Evolutionary conservation across 1,284 basidiomycete species (phyloP), one percentile per base, ranked within the genome.

Genomic region (Megacollybia platyphylla): DNA sequence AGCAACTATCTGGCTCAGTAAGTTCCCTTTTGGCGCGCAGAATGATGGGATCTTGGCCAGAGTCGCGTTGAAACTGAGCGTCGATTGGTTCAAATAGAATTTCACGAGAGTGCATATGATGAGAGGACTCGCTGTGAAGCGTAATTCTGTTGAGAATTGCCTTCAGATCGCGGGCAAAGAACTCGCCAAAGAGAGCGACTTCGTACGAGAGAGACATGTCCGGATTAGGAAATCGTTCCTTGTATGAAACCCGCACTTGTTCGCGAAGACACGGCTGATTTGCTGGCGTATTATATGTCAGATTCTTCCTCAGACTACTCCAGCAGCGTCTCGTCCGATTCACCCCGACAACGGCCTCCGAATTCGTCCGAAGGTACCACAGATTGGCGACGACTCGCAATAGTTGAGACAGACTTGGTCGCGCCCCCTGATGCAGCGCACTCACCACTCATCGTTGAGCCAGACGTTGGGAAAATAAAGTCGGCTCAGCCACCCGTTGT

Each of bases 181-280:
- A 86, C 52, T 84, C 82, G 47, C 79, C 83, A 44, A 79, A 84
- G 44, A 87, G 72, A 0, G 81, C 79, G 43, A 87, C 79, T 63
- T 87, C 84, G 53, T 86, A 87, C 40, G 67, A 67, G 53, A 80
- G 73, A 4, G 64, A 64, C 20, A 24, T 24, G 20, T 24, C 20
- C 20, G 20, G 20, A 24, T 24, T 24, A 24, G 20, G 20, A 24
- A 24, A 24, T 24, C 20, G 5, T 24, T 24, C 20, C 20, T 24
- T 24, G 4, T 2, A 24, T 24, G 20, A 24, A 24, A 24, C 20
- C 20, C 20, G 4, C 20, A 24, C 20, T 24, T 24, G 20, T 24
- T 24, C 20, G 20, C 20, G 20, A 24, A 24, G 20, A 24, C 20
- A 24, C 20, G 20, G 5, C 20, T 24, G 20, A 24, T 24, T 24